Conservation (phyloP, 441 rosid species). For the Brassica balearica region DNA sequence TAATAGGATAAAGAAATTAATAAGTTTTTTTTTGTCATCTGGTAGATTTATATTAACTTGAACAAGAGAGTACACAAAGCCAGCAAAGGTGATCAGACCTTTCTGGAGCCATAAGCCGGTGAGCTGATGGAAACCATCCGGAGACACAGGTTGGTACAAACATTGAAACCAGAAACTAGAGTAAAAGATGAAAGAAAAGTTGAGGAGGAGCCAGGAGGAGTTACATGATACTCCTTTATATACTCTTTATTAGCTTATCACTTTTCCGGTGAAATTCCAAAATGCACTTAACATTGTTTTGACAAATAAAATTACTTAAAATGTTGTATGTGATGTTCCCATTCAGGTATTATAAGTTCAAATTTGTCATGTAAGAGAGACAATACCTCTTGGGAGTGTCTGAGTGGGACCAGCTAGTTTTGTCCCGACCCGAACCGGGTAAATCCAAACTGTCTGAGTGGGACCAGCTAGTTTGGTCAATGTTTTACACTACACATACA, state of each 20-base stretch:
- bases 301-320: background rate
- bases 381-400: background rate
- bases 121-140: too few relatives aligned
- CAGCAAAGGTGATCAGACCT: too few relatives aligned
- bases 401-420: background rate
- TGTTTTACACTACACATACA: background rate
- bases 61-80: too few relatives aligned
- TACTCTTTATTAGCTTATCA: background rate
- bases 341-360: background rate
- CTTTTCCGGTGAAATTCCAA: background rate
- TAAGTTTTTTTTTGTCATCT: background rate
- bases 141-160: too few relatives aligned
- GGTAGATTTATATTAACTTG: too few relatives aligned
- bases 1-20: background rate
- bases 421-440: background rate
- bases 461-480: background rate
- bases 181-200: too few relatives aligned
- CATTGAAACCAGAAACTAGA: too few relatives aligned
- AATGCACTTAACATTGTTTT: slow-evolving; percentile 1
- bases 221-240: background rate
- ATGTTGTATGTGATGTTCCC: background rate
- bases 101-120: too few relatives aligned
- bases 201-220: too few relatives aligned
- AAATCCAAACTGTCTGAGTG: background rate
- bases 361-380: background rate